A percentile compares a stretch with the other conserved stretches of the same genome.
Conservation (phyloP, 2,329 filamentous ascomycete species). For the Nigrospora oryzae region DNA sequence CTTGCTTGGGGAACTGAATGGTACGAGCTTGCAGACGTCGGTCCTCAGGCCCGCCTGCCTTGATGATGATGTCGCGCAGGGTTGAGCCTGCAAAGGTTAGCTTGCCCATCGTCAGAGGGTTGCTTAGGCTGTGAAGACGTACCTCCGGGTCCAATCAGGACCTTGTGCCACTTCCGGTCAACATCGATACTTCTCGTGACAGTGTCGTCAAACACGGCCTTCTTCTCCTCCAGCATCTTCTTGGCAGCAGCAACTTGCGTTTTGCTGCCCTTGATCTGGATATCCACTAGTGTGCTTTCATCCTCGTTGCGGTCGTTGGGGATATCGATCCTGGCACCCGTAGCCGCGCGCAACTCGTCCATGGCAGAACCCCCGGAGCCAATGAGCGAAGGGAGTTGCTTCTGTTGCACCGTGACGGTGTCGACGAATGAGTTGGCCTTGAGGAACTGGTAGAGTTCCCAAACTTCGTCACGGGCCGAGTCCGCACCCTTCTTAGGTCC, state of each 20-base stretch:
- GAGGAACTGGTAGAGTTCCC: constrained; percentile 80
- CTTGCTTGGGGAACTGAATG: constrained; percentile 89
- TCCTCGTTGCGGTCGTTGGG: constrained; percentile 70
- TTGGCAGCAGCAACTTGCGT: constrained; percentile 84
- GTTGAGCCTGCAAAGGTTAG: constrained; percentile 60
- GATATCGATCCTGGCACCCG: constrained; percentile 85
- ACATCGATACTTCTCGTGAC: constrained; percentile 76
- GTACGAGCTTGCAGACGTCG: constrained; percentile 76
- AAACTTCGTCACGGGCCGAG: constrained; percentile 82
- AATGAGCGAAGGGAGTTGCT: constrained; percentile 88
- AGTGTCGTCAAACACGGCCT: constrained; percentile 83
- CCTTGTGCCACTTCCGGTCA: constrained; percentile 89
- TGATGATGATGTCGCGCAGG: constrained; percentile 76
- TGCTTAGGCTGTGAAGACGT: neutral
- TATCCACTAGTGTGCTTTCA: constrained; percentile 64
- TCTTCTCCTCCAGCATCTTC: constrained; percentile 81
- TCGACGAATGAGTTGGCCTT: constrained; percentile 79
- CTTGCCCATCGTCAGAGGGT: constrained; percentile 4
- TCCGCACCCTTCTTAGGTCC: constrained; percentile 91
- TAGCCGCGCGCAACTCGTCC: constrained; percentile 77
- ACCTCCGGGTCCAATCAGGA: constrained; percentile 84
- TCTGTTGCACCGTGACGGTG: constrained; percentile 78
- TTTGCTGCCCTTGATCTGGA: constrained; percentile 88
- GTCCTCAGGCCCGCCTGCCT: constrained; percentile 85
- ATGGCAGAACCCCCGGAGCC: constrained; percentile 84